phyloP scores from a whole-genome alignment of 805 yeast genomes.

The Blastobotrys terrestris region DNA sequence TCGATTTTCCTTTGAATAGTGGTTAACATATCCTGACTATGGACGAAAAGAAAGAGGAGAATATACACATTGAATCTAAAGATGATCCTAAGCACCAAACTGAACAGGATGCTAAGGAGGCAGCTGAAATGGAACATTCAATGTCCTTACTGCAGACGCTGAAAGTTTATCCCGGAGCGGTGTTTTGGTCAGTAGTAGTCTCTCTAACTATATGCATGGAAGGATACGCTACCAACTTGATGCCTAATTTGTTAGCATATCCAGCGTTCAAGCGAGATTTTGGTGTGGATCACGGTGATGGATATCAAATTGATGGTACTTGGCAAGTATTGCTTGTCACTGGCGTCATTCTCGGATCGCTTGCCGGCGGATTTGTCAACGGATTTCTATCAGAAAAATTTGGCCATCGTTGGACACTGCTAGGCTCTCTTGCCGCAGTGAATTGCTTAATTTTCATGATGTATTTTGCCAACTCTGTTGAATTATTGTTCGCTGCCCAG shows the following conservation, averaged over 20 bases:
- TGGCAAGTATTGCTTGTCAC: conserved; percentile 23
- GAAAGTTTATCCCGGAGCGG: conserved; percentile 38
- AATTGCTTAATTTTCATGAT: conserved; percentile 10
- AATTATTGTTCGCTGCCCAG: conserved; percentile 34
- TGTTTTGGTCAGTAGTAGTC: conserved; percentile 40
- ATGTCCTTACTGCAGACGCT: neutral
- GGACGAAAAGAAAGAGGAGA: neutral
- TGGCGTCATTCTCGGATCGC: conserved; percentile 33
- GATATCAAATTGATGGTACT: conserved; percentile 14
- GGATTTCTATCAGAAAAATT: conserved; percentile 40
- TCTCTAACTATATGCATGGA: conserved; percentile 44
- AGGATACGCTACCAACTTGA: conserved; percentile 41
- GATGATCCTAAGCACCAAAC: conserved; percentile 10
- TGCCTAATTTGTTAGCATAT: conserved; percentile 40
- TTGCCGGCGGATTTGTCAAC: conserved; percentile 40
- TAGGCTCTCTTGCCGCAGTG: conserved; percentile 29
- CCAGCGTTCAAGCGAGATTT: conserved; percentile 38
- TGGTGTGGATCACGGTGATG: conserved; percentile 26
- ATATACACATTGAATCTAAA: neutral
- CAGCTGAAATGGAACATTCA: neutral
- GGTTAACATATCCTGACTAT: neutral
- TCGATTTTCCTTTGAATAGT: neutral
- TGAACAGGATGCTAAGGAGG: neutral
- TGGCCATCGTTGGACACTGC: conserved; percentile 41
- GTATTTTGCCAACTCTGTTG: conserved; percentile 38